These are phyloP conservation scores for Aspergillus sparsus DNA, from an alignment of 495 filamentous ascomycete genomes.

Conservation along the genomic window DNA sequence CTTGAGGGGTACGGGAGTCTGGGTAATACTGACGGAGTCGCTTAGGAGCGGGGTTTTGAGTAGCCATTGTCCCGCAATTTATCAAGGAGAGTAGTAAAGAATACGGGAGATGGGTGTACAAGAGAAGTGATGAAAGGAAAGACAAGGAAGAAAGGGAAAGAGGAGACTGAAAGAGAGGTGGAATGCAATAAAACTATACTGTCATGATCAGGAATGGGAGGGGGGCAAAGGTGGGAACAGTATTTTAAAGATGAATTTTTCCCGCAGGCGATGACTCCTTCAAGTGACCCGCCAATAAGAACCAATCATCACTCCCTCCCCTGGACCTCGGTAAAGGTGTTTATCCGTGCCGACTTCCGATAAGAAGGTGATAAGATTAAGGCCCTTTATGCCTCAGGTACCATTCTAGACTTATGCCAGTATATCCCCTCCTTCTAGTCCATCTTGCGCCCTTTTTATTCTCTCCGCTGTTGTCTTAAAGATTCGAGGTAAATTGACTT, in stretches of 20 bases:
- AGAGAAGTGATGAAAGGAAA: neutral
- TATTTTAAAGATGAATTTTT: constrained; percentile 11
- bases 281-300: constrained; percentile 13
- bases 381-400: constrained; percentile 11
- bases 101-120: neutral
- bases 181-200: constrained; percentile 14
- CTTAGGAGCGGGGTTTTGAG: constrained; percentile 29
- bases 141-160: constrained; percentile 2
- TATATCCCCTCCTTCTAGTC: constrained; percentile 32
- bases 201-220: constrained; percentile 6
- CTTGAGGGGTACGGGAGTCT: constrained; percentile 1
- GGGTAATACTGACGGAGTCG: constrained; percentile 48
- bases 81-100: neutral
- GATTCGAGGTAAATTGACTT: constrained; percentile 39
- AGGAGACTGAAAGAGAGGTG: constrained; percentile 9
- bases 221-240: constrained; percentile 2
- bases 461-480: constrained; percentile 41
- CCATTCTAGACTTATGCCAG: constrained; percentile 6
- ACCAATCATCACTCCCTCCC: constrained; percentile 17
- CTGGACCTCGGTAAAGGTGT: neutral
- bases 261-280: constrained; percentile 15
- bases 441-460: constrained; percentile 24
- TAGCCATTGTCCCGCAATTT: constrained; percentile 28
- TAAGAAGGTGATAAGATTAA: constrained; percentile 2
- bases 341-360: constrained; percentile 8